Percentiles rank a stretch among this genome's conserved stretches.
Evolutionary conservation across 495 filamentous ascomycete species (phyloP).

Genomic region (Annulohypoxylon nitens): DNA sequence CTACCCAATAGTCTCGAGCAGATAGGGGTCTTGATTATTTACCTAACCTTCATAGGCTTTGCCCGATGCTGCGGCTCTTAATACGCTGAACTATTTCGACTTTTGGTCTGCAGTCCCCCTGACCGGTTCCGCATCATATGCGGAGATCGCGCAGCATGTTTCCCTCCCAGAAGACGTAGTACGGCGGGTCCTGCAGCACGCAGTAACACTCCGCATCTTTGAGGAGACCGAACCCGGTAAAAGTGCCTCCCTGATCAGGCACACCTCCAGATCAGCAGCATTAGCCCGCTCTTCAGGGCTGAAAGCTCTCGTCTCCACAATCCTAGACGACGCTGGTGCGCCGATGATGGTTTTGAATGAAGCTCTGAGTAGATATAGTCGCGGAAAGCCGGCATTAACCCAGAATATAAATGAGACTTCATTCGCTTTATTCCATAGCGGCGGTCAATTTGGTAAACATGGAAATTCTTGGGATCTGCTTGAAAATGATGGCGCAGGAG

Average conservation of each 20-base stretch:
- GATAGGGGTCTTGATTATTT: neutral
- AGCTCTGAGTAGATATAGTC: slow-evolving; percentile 44
- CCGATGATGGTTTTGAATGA: slow-evolving; percentile 71
- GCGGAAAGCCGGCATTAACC: slow-evolving; percentile 43
- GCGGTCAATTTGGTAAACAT: slow-evolving; percentile 46
- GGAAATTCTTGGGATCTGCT: slow-evolving; percentile 50
- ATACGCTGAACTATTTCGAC: slow-evolving; percentile 51
- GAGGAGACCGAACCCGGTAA: slow-evolving; percentile 52
- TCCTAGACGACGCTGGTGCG: slow-evolving; percentile 76
- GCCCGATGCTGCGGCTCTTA: slow-evolving; percentile 48
- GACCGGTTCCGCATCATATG: slow-evolving; percentile 52
- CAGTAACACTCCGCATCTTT: slow-evolving; percentile 62
- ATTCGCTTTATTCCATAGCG: slow-evolving; percentile 46
- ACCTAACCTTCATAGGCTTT: slow-evolving; percentile 36
- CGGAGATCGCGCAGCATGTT: slow-evolving; percentile 49
- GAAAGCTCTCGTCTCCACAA: slow-evolving; percentile 75
- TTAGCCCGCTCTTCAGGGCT: slow-evolving; percentile 44
- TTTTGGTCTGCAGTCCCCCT: slow-evolving; percentile 54
- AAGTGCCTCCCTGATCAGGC: slow-evolving; percentile 42
- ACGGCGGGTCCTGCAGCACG: slow-evolving; percentile 58
- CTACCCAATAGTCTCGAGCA: neutral
- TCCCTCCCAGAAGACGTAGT: slow-evolving; percentile 51
- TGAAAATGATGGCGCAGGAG: slow-evolving; percentile 51
- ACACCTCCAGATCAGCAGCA: slow-evolving; percentile 51
- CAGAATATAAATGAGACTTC: slow-evolving; percentile 49